phyloP scores from a whole-genome alignment of 352 stramenopile genomes.

The Plasmopara viticola region DNA sequence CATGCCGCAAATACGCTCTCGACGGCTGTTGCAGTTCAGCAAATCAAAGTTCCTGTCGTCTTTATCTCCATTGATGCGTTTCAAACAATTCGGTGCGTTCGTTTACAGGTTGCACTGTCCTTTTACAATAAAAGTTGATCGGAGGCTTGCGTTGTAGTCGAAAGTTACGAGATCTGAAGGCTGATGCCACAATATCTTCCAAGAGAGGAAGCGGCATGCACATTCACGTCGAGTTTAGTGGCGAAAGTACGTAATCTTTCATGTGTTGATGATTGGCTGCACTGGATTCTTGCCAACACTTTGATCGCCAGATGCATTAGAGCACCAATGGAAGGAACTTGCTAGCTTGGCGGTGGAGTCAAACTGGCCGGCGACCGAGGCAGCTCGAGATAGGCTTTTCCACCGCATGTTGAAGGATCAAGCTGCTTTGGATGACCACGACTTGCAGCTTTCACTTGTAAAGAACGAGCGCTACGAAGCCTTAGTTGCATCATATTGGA shows the following conservation, averaged over 20 bases:
- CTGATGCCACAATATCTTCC: constrained; percentile 7
- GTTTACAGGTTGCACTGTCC: background rate
- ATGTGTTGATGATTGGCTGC: background rate
- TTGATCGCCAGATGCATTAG: constrained; percentile 34
- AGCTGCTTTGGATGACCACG: constrained; percentile 30
- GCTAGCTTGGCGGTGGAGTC: constrained; percentile 31
- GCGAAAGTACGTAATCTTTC: constrained; percentile 41
- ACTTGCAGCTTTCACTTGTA: constrained; percentile 34
- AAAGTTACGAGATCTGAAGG: constrained; percentile 18
- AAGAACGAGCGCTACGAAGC: constrained; percentile 47
- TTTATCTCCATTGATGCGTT: constrained; percentile 38
- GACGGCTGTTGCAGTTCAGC: constrained; percentile 17
- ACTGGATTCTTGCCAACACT: background rate
- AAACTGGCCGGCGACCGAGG: constrained; percentile 47
- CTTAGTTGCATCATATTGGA: constrained; percentile 37
- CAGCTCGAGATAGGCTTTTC: constrained; percentile 46
- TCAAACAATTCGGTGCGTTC: constrained; percentile 22
- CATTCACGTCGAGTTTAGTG: constrained; percentile 55
- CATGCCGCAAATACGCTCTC: constrained; percentile 13
- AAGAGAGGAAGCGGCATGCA: constrained; percentile 23
- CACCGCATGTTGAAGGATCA: constrained; percentile 75
- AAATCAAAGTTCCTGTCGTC: constrained; percentile 37
- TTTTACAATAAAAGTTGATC: background rate
- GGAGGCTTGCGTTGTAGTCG: constrained; percentile 7
- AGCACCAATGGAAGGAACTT: constrained; percentile 62